Evolutionary conservation across 1,284 basidiomycete genomes (phyloP).

Genomic region (Agaricales sp.): DNA sequence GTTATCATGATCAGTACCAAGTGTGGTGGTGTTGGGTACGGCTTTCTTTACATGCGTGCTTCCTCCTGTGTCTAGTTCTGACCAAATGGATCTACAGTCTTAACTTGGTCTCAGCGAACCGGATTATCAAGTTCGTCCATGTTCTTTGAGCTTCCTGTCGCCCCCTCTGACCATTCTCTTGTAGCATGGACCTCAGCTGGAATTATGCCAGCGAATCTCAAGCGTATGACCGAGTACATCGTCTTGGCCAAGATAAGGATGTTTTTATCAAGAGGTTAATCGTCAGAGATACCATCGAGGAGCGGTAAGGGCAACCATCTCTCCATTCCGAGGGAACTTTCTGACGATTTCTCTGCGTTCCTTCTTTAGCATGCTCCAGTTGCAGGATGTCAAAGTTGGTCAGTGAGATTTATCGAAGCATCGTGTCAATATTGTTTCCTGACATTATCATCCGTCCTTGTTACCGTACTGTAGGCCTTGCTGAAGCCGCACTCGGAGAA

Average conservation of each 20-base stretch:
- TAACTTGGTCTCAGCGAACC: slow-evolving; percentile 56
- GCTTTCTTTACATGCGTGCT: no score
- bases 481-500: slow-evolving; percentile 59
- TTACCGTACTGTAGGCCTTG: slow-evolving; percentile 29
- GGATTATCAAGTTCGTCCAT: slow-evolving; percentile 48
- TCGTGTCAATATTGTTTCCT: neutral
- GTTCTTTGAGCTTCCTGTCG: neutral
- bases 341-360: neutral
- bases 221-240: slow-evolving; percentile 59
- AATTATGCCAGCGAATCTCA: slow-evolving; percentile 59
- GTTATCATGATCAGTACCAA: slow-evolving; percentile 59
- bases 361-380: slow-evolving; percentile 39
- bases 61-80: no score
- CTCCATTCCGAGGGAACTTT: neutral
- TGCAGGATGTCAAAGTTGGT: slow-evolving; percentile 59
- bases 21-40: slow-evolving; percentile 38
- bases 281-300: slow-evolving; percentile 57
- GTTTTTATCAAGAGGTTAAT: slow-evolving; percentile 62
- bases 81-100: no score
- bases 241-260: slow-evolving; percentile 60
- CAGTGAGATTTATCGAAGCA: no score
- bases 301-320: slow-evolving; percentile 34
- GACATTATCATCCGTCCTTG: neutral
- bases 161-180: slow-evolving; percentile 3
- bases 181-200: slow-evolving; percentile 63